phyloP scores from a whole-genome alignment of 2,329 filamentous ascomycete species.

The Sporothrix protearum region DNA sequence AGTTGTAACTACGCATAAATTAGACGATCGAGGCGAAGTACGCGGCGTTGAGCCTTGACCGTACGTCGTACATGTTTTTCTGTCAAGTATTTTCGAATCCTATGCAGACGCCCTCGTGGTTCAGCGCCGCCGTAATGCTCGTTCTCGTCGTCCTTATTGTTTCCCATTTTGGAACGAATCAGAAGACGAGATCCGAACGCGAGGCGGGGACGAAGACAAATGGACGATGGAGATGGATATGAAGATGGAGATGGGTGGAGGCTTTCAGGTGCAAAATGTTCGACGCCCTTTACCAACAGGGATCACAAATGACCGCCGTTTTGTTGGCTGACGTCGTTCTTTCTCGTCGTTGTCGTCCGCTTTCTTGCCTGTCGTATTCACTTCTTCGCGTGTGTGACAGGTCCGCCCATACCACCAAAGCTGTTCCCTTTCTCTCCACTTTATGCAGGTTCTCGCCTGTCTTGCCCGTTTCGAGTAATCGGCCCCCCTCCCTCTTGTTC shows the following conservation, averaged over 20 bases:
- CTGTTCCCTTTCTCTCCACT: neutral
- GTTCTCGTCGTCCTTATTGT: constrained; percentile 1
- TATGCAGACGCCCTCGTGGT: neutral
- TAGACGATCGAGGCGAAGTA: neutral
- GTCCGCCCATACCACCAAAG: neutral
- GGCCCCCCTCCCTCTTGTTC: neutral
- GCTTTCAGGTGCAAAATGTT: neutral
- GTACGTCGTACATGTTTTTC: no score
- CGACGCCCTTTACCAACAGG: neutral
- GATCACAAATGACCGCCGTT: neutral
- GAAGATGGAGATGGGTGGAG: neutral
- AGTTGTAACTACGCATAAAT: neutral
- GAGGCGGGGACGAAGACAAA: constrained; percentile 10
- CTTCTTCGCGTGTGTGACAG: neutral
- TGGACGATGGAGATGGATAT: neutral
- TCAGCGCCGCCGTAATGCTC: neutral
- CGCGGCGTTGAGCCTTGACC: neutral
- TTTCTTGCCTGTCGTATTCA: neutral
- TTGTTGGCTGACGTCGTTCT: no score
- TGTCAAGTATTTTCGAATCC: neutral
- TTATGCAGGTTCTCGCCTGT: constrained; percentile 23
- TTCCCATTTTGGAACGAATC: neutral
- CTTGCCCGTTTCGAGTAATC: constrained; percentile 23
- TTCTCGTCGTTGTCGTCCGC: no score
- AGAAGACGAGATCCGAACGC: neutral